A percentile compares a stretch with the other conserved stretches of the same genome.
phyloP scores from a whole-genome alignment of 2,329 filamentous ascomycete genomes.

The Sarocladium kiliense region DNA sequence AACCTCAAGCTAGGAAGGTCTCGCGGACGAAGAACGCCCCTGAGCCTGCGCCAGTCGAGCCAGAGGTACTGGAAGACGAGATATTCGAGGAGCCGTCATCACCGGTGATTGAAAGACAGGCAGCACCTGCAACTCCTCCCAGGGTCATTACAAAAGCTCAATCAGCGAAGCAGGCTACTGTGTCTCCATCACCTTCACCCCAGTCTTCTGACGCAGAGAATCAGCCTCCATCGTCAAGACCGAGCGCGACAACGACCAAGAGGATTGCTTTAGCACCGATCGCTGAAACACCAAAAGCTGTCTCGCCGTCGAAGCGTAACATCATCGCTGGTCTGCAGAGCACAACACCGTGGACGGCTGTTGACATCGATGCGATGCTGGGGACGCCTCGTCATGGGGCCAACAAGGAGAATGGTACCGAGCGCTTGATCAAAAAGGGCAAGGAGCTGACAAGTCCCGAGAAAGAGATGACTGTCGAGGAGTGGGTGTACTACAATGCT shows the following conservation, averaged over 20 bases:
- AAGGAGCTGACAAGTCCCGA: conserved; percentile 67
- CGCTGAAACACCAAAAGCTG: conserved; percentile 41
- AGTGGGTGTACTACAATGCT: conserved; percentile 86
- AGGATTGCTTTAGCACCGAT: conserved; percentile 41
- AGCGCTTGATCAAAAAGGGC: conserved; percentile 47
- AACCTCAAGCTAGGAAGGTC: not conserved
- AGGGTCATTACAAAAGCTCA: conserved; percentile 37
- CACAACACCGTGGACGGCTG: conserved; percentile 61
- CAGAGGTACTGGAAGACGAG: conserved; percentile 8
- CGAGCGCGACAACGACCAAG: conserved; percentile 36
- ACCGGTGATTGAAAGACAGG: not conserved
- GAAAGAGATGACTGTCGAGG: conserved; percentile 85
- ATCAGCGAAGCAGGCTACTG: conserved; percentile 46
- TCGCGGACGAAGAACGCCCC: conserved; percentile 10
- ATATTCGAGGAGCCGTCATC: conserved; percentile 26
- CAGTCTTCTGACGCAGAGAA: conserved; percentile 81
- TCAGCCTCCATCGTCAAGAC: conserved; percentile 64
- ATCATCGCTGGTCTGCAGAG: conserved; percentile 50
- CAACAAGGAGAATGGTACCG: conserved; percentile 49
- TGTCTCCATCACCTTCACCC: conserved; percentile 62
- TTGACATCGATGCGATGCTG: conserved; percentile 73
- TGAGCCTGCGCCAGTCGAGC: not conserved
- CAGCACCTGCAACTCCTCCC: conserved; percentile 32
- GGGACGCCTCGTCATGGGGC: conserved; percentile 29
- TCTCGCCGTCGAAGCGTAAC: conserved; percentile 60